Evolutionary conservation across 805 yeast genomes (phyloP).

Genomic region (Monosporozyma servazzii): DNA sequence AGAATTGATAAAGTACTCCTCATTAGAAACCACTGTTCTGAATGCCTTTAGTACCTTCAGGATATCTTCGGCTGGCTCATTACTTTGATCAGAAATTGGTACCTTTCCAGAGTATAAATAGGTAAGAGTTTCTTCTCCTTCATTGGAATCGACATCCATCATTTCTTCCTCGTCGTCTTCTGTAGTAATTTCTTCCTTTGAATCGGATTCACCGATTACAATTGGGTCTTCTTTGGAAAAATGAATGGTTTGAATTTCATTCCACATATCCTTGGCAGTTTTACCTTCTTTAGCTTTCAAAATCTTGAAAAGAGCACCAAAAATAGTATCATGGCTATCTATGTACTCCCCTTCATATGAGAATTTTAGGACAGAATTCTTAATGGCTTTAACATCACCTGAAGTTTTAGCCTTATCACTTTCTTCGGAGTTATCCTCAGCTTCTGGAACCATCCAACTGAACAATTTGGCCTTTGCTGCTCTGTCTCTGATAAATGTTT

Average conservation of each 20-base stretch:
- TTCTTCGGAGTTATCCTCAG: conserved; percentile 6
- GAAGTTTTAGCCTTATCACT: background rate
- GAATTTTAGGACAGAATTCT: conserved; percentile 44
- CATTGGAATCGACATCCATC: conserved; percentile 23
- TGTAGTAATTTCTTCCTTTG: conserved; percentile 3
- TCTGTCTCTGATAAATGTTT: conserved; percentile 36
- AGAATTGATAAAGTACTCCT: conserved; percentile 54
- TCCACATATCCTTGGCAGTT: conserved; percentile 50
- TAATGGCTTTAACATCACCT: conserved; percentile 1
- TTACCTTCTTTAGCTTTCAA: conserved; percentile 29
- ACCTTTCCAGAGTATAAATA: conserved; percentile 22
- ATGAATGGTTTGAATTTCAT: conserved; percentile 41
- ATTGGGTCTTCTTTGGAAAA: conserved; percentile 29
- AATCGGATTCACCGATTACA: conserved; percentile 18
- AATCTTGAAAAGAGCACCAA: conserved; percentile 59
- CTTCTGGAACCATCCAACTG: conserved; percentile 4
- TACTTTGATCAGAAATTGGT: background rate
- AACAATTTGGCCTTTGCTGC: conserved; percentile 23
- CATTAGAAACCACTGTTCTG: conserved; percentile 23
- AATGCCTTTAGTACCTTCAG: conserved; percentile 42
- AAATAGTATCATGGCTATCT: conserved; percentile 61
- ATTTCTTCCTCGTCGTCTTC: conserved; percentile 15
- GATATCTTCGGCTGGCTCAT: conserved; percentile 25
- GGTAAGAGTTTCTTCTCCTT: conserved; percentile 16
- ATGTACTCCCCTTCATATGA: conserved; percentile 46